phyloP scores from a whole-genome alignment of 352 stramenopile genomes.

The Pythium pyrilobum region DNA sequence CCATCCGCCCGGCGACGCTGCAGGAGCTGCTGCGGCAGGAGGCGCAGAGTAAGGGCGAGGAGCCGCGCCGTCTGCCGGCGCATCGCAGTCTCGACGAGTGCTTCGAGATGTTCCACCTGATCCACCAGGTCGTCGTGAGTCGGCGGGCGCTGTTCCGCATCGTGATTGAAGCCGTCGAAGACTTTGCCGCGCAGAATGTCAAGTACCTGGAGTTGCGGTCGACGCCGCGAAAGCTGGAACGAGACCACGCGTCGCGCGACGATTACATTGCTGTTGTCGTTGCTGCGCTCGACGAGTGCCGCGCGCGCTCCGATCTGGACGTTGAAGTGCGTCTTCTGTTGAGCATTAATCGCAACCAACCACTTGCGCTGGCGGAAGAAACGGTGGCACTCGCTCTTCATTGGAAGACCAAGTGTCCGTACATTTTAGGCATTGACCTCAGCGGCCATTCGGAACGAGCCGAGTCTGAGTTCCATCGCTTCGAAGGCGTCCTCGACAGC shows the following conservation, averaged over 20 bases:
- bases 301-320: conserved; percentile 44
- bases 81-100: conserved; percentile 73
- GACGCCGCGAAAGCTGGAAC: conserved; percentile 58
- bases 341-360: conserved; percentile 78
- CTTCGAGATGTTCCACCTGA: conserved; percentile 86
- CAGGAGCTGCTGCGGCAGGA: conserved; percentile 55
- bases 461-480: conserved; percentile 82
- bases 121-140: conserved; percentile 79
- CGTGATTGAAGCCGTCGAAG: conserved; percentile 73
- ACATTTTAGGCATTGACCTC: conserved; percentile 82
- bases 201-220: conserved; percentile 83
- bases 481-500: conserved; percentile 65
- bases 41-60: conserved; percentile 17
- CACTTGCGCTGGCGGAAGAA: conserved; percentile 53
- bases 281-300: conserved; percentile 55
- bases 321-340: conserved; percentile 75
- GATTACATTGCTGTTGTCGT: conserved; percentile 78
- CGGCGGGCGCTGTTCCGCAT: conserved; percentile 54
- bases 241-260: conserved; percentile 41
- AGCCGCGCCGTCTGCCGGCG: conserved; percentile 30
- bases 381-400: conserved; percentile 55
- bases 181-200: conserved; percentile 78
- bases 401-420: conserved; percentile 41
- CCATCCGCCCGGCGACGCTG: conserved; percentile 64
- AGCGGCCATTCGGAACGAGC: conserved; percentile 76